Conservation (phyloP, 2,329 filamentous ascomycete species). For the Alternaria panax region DNA sequence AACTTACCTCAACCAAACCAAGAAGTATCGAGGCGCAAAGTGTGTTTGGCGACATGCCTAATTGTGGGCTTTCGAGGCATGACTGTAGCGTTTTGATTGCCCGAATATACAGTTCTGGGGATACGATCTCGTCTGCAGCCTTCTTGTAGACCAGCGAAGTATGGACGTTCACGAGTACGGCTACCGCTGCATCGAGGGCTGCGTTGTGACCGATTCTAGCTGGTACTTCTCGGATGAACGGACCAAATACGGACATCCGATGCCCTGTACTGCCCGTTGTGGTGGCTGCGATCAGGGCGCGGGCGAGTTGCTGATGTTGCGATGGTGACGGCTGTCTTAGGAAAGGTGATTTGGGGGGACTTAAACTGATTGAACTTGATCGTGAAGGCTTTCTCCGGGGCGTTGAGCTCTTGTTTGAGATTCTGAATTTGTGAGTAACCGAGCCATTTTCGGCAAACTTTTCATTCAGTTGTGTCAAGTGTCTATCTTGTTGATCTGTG, state of each 20-base stretch:
- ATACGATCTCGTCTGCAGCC: slow-evolving; percentile 31
- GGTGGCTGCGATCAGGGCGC: slow-evolving; percentile 36
- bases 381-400: slow-evolving; percentile 13
- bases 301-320: slow-evolving; percentile 36
- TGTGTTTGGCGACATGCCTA: slow-evolving; percentile 44
- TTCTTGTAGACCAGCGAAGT: slow-evolving; percentile 36
- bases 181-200: slow-evolving; percentile 43
- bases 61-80: slow-evolving; percentile 36
- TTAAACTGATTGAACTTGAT: slow-evolving; percentile 22
- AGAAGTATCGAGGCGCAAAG: slow-evolving; percentile 45
- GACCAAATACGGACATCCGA: slow-evolving; percentile 41
- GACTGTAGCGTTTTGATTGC: slow-evolving; percentile 41
- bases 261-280: slow-evolving; percentile 38
- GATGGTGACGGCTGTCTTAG: slow-evolving; percentile 35
- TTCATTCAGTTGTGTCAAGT: slow-evolving; percentile 35
- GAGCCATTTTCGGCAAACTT: slow-evolving; percentile 38
- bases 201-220: slow-evolving; percentile 41
- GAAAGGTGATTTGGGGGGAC: slow-evolving; percentile 26
- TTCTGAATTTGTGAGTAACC: slow-evolving; percentile 38
- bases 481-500: slow-evolving; percentile 23
- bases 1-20: slow-evolving; percentile 41
- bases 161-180: slow-evolving; percentile 40
- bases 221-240: slow-evolving; percentile 43
- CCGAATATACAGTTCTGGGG: slow-evolving; percentile 38
- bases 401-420: slow-evolving; percentile 21